Base-by-base conservation (phyloP, 2,329 filamentous ascomycete genomes). In the Aspergillus spinulosporus region DNA sequence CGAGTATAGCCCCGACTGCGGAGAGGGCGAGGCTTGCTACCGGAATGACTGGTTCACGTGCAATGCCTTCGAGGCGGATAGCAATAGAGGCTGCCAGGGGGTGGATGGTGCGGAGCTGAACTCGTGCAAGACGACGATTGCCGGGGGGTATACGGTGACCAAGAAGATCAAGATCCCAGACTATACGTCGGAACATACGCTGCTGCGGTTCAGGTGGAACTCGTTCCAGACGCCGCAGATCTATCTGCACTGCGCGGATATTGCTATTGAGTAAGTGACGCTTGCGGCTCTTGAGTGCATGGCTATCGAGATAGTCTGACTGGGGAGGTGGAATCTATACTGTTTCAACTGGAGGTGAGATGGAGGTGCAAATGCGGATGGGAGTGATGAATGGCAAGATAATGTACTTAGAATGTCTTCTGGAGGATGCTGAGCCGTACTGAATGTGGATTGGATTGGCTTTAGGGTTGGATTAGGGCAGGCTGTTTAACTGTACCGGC, bases 41-140 rank as follows among this genome's bases (percentile, higher is more conserved):
- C 70, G 78, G 2, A 81, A 82, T 52, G 78, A 82, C 65, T 83
- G 81, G 81, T 83, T 82, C 60, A 82, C 80, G 0, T 83, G 81
- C 51, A 64, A 66, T 51, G 62, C 57, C 0, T 68, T 66, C 31
- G 34, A 60, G 15, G 59, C 60, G 53, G 54, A 28, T 52, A 62
- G 40, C 56, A 62, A 57, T 21, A 49, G 55, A 1, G 55, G 39
- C 31, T 70, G 75, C 11, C 66, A 80, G 60, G 79, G 78, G 1
- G 80, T 82, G 29, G 79, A 82, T 58, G 69, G 69, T 34, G 70
- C 78, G 0, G 58, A 69, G 0, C 65, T 77, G 1, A 69, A 72
- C n/a, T 80, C 78, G 0, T 83, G 80, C 65, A 75, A 70, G 49
- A 83, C 81, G 0, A 78, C 76, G 12, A 83, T 83, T 44, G 72